phyloP scores from a whole-genome alignment of 164 flowering plant genomes.

The Stephania yunnanensis region DNA sequence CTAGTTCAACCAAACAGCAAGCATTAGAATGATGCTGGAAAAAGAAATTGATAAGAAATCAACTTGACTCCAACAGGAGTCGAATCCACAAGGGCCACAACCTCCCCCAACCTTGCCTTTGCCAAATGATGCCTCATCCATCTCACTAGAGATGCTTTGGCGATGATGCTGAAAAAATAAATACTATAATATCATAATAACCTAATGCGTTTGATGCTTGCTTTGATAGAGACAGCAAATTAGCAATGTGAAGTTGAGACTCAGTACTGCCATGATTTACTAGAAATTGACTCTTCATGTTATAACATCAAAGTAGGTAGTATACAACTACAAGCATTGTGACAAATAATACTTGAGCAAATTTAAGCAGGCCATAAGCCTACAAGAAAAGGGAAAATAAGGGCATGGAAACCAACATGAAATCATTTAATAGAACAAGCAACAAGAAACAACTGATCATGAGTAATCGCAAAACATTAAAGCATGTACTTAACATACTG shows the following conservation, averaged over 20 bases:
- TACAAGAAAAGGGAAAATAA: not conserved
- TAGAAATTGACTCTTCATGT: not conserved
- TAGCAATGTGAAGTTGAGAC: not conserved
- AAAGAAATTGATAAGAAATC: no score
- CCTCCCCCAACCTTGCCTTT: no score
- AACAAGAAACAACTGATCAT: not conserved
- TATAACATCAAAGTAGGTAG: not conserved
- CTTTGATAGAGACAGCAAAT: not conserved
- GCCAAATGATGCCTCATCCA: no score
- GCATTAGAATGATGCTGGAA: no score
- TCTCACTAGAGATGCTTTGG: no score
- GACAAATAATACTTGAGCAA: not conserved
- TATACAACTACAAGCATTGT: not conserved
- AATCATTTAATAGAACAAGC: not conserved
- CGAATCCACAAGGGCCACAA: no score
- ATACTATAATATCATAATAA: no score
- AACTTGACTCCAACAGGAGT: no score
- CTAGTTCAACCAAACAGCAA: no score
- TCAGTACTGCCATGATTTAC: not conserved
- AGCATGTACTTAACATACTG: constrained; percentile 32
- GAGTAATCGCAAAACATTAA: not conserved
- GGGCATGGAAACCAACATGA: not conserved
- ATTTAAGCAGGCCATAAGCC: not conserved
- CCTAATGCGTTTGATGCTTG: not conserved
- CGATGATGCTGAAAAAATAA: no score